These are phyloP conservation scores for Amanita exitialis DNA, from an alignment of 768 basidiomycete genomes.

Conservation along the genomic window DNA sequence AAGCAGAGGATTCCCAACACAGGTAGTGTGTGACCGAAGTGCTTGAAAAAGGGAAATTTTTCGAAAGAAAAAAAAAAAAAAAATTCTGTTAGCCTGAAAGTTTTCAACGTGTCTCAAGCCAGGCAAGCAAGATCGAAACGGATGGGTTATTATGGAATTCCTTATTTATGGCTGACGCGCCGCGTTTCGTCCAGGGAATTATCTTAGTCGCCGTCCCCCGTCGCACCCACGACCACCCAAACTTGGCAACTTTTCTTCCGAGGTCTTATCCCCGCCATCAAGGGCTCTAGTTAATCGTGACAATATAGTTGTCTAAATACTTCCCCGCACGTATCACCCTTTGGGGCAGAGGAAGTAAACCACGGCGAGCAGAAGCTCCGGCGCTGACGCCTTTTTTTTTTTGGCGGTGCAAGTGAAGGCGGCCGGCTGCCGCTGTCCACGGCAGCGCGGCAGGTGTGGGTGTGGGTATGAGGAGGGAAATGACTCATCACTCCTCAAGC, in stretches of 20 bases:
- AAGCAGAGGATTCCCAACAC: background rate
- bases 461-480: background rate
- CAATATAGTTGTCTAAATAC: background rate
- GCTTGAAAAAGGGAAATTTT: background rate
- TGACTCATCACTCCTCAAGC: background rate
- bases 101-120: background rate
- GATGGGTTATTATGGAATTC: background rate
- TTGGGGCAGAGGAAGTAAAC: background rate
- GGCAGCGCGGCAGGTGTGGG: background rate
- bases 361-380: too few species aligned
- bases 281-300: background rate
- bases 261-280: conserved; percentile 1
- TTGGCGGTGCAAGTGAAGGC: too few species aligned
- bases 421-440: too few species aligned
- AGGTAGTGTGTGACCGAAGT: background rate
- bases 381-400: background rate
- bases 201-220: background rate
- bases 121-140: background rate
- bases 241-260: conserved; percentile 2
- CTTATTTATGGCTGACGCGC: background rate
- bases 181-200: background rate
- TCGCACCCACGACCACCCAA: background rate
- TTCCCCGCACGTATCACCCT: background rate
- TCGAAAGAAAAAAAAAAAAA: too few species aligned
- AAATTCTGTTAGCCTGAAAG: too few species aligned